Evolutionary conservation across 176 grass and related monocot species (phyloP), one percentile per base, ranked within the genome.

Genomic region (Stipa capillata): DNA sequence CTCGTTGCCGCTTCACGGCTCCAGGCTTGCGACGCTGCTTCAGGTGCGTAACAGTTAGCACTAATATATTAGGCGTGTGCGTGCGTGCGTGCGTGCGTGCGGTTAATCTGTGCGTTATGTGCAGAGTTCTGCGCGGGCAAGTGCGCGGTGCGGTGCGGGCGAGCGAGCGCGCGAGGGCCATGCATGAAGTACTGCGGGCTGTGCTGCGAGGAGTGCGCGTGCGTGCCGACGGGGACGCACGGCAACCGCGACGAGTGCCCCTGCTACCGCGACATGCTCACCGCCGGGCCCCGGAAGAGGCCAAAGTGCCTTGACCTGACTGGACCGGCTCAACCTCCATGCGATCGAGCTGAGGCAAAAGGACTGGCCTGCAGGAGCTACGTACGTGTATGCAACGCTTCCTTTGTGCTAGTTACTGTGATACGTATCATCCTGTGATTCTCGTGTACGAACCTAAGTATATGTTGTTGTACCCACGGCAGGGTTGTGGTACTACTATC

Each of bases 181-280:
- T 91, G 90, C 90, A 71, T 91, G 51, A 64, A 50, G 66, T 9
- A 23, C 52, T 91, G 85, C 72, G 89, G 82, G 2, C 37, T 88
- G 10, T 91, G 85, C 85, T 91, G 85, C 85, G 85, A 73, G 77
- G 89, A 91, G 65, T 91, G 89, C 85, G 85, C 61, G 58, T 91
- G 89, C 89, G 89, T 91, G 77, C 89, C 89, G 0, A 74, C 85
- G 39, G 63, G 47, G 28, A 55, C 39, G 2, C 52, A 42, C 54
- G 81, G 31, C 72, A 33, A n/a, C 43, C 23, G 23, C 73, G 73
- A 85, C 65, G 90, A 91, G 73, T 88, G 89, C 85, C 89, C 89
- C 56, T 91, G 89, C 89, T 91, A 91, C 78, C 82, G 77, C 64
- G 78, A 87, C 85, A 91, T 84, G 89, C 77, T 71, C 81, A 84